Evolutionary conservation across 2,329 filamentous ascomycete genomes (phyloP), one percentile per base, ranked within the genome.

Genomic region (Diplodia intermedia): DNA sequence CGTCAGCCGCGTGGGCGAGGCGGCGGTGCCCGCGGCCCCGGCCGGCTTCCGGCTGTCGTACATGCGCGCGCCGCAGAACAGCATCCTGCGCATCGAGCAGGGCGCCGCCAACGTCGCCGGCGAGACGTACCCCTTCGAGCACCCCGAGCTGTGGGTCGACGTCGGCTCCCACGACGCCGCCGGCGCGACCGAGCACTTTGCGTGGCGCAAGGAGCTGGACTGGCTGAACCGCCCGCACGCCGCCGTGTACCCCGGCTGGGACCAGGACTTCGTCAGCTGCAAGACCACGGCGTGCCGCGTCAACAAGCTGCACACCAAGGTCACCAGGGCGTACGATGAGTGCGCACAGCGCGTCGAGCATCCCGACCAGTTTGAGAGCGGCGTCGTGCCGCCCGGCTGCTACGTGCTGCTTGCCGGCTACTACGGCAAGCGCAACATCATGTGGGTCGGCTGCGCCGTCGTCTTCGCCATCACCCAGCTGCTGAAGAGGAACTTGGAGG

Each of bases 251-350:
- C 50, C 66, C 29, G 66, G 60, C 29, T 68, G 57, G 57, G 60
- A 68, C 31, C 66, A 50, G 50, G 49, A 68, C 14, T 65, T 63
- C 26, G 60, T 68, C 2, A 40, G 20, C 49, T 68, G 66, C 66
- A 65, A 68, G 66, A 68, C 66, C n/a, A 63, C 54, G 49, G 57
- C 66, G 26, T 68, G 66, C 38, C 36, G 52, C 9, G 66, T 68
- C 38, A 68, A 68, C 50, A 68, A 68, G 66, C 9, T 68, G 18
- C 60, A 68, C 52, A 65, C 66, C 4, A 47, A 49, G 36, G 36
- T 68, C 12, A 68, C 15, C 4, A 38, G 36, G 26, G 49, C 66
- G 31, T 68, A 65, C 40, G 57, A 68, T 3, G 66, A 54, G 56
- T 68, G 66, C 52, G 50, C 50, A 2, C 38, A 57, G 57, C 60